These are phyloP conservation scores for Saccharomyces paradoxus DNA, from an alignment of 805 yeast species.

Conservation along the genomic window DNA sequence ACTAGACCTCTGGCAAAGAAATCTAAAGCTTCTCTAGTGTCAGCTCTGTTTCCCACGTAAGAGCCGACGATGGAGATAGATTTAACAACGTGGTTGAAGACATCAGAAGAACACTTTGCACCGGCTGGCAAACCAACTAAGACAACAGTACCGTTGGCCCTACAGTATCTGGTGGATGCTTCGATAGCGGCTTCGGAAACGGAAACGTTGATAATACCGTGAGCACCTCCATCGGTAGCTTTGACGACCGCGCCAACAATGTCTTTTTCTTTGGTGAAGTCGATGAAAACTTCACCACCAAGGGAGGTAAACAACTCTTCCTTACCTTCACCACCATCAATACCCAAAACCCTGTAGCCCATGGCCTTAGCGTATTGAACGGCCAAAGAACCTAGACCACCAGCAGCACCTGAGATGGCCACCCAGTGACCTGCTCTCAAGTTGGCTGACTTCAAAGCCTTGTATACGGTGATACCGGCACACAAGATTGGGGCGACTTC, in stretches of 20 bases:
- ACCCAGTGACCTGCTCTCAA: slow-evolving; percentile 63
- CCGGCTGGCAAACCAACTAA: slow-evolving; percentile 54
- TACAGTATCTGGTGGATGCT: slow-evolving; percentile 44
- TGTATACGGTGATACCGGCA: slow-evolving; percentile 63
- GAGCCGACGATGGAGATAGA: slow-evolving; percentile 42
- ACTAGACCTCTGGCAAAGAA: slow-evolving; percentile 67
- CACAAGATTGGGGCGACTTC: slow-evolving; percentile 56
- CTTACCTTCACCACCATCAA: slow-evolving; percentile 70
- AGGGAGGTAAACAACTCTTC: slow-evolving; percentile 42
- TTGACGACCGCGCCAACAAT: slow-evolving; percentile 37
- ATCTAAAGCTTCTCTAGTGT: slow-evolving; percentile 58
- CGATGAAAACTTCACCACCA: slow-evolving; percentile 60
- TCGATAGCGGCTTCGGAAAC: slow-evolving; percentile 47
- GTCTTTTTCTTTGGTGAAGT: slow-evolving; percentile 45
- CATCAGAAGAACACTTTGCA: slow-evolving; percentile 39
- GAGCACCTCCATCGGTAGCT: slow-evolving; percentile 57
- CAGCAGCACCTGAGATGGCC: slow-evolving; percentile 71
- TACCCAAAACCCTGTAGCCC: slow-evolving; percentile 64
- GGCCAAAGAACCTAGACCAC: slow-evolving; percentile 73
- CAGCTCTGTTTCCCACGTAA: slow-evolving; percentile 46
- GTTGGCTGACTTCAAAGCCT: slow-evolving; percentile 55
- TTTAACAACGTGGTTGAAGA: slow-evolving; percentile 43
- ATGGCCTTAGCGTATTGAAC: slow-evolving; percentile 68
- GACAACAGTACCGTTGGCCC: slow-evolving; percentile 53
- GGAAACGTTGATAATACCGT: slow-evolving; percentile 60